A percentile compares a stretch with the other conserved stretches of the same genome.
Conservation (phyloP, 2,329 filamentous ascomycete genomes). For the Ascochyta lentis region DNA sequence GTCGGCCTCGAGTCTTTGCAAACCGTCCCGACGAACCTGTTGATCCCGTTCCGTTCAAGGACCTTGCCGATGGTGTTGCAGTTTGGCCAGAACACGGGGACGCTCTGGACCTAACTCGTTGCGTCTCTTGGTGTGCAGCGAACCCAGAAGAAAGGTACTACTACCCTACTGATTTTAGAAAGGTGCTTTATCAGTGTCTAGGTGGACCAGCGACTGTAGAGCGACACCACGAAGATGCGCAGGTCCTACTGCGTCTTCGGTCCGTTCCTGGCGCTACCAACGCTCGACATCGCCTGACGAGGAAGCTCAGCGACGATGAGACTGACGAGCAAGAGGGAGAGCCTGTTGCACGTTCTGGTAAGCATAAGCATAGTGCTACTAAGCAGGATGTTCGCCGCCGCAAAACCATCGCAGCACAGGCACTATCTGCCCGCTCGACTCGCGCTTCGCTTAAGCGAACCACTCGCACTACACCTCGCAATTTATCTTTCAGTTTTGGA, state of each 20-base stretch:
- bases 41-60: constrained; percentile 22
- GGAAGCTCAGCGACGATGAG: not conserved
- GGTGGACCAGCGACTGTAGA: not conserved
- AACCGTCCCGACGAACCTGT: not conserved
- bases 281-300: not conserved
- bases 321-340: not conserved
- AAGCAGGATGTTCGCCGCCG: too few relatives aligned
- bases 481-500: not conserved
- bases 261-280: not conserved
- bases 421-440: not conserved
- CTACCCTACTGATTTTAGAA: constrained; percentile 33
- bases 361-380: not conserved
- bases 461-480: not conserved
- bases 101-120: constrained; percentile 38
- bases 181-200: not conserved
- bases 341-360: not conserved
- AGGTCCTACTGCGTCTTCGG: not conserved
- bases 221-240: not conserved
- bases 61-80: constrained; percentile 30
- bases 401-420: not conserved
- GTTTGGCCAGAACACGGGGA: constrained; percentile 28
- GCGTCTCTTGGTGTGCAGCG: constrained; percentile 26
- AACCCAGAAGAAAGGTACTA: constrained; percentile 28
- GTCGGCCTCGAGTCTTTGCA: constrained; percentile 5
- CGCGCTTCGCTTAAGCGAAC: not conserved